Base-by-base conservation (phyloP, 768 basidiomycete genomes). In the Goffeauzyma gilvescens region DNA sequence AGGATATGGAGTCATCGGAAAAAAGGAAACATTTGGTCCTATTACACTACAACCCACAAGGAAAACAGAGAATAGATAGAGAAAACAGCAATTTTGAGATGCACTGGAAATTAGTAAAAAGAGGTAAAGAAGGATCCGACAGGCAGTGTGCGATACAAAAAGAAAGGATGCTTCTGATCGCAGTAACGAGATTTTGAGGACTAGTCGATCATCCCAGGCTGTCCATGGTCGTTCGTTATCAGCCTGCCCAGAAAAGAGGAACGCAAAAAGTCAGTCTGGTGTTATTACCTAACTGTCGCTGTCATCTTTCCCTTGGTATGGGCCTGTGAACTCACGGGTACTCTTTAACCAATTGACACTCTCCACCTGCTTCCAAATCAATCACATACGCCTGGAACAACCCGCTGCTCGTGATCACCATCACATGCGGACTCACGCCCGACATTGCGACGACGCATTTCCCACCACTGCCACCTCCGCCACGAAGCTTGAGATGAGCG, bases 361-460 rank as follows among this genome's bases (percentile, higher is more conserved):
- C 90, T 2, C 90, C 90, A 2, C 90, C 90, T 39, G 79, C 78
- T 63, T 98, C 90, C 47, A 96, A 66, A 65, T 98, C 90, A 56
- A 98, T 90, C 53, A 73, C 82, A 63, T 96, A 96, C 13, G 80
- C 76, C 58, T 98, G 95, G 62, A 93, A 90, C 53, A 85, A 81
- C 1, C 90, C 90, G 45, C 95, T 87, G 0, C 83, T 81, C 0
- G 86, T 87, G 44, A 96, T 75, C 18, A 98, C 87, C 84, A 93
- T 90, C 9, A 95, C 79, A 47, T 98, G 90, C 0, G 90, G 89
- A 72, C 78, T 56, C 58, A 89, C 86, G 79, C 76, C 59, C 79
- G n/a, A 82, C 42, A 96, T 64, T 0, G 84, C 90, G 31, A 93
- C 87, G 13, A 89, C 76, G 55, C 80, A 86, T 45, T 83, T 71